These are phyloP conservation scores for Aspergillus avenaceus DNA, from an alignment of 495 filamentous ascomycete genomes.

Conservation along the genomic window DNA sequence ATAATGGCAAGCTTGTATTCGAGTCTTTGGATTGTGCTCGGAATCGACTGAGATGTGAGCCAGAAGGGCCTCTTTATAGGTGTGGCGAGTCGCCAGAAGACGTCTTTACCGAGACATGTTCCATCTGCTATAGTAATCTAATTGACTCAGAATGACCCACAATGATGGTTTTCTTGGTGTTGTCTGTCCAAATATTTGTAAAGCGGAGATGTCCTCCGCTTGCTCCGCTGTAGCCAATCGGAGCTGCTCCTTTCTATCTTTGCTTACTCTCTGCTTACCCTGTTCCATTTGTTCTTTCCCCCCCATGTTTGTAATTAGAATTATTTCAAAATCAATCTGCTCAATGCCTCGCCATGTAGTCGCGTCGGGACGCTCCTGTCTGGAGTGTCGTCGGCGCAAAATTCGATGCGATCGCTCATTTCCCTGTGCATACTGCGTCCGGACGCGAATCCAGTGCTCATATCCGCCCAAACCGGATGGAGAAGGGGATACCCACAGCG, in stretches of 20 bases:
- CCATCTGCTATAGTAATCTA: too few species aligned
- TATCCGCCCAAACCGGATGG: slow-evolving; percentile 13
- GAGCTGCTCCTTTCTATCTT: background rate
- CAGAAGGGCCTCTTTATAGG: background rate
- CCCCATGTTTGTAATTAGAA: background rate
- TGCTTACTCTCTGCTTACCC: background rate
- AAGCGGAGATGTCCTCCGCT: slow-evolving; percentile 5
- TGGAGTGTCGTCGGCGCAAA: slow-evolving; percentile 51
- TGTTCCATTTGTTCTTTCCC: background rate
- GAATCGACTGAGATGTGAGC: background rate
- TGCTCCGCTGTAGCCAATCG: background rate
- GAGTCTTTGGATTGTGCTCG: background rate
- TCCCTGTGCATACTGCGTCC: slow-evolving; percentile 48
- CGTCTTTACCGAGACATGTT: too few species aligned
- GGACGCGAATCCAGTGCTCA: slow-evolving; percentile 17
- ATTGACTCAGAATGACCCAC: too few species aligned
- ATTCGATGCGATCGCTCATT: slow-evolving; percentile 48
- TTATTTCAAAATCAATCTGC: background rate
- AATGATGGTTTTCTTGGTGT: too few species aligned
- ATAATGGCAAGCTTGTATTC: background rate
- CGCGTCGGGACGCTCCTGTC: slow-evolving; percentile 36
- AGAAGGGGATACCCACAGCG: background rate
- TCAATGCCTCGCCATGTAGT: slow-evolving; percentile 8
- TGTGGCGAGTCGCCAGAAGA: background rate
- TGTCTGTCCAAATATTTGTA: too few species aligned